Evolutionary conservation across 306 rosid species (phyloP), one percentile per base, ranked within the genome.

Genomic region (Lablab purpureus): DNA sequence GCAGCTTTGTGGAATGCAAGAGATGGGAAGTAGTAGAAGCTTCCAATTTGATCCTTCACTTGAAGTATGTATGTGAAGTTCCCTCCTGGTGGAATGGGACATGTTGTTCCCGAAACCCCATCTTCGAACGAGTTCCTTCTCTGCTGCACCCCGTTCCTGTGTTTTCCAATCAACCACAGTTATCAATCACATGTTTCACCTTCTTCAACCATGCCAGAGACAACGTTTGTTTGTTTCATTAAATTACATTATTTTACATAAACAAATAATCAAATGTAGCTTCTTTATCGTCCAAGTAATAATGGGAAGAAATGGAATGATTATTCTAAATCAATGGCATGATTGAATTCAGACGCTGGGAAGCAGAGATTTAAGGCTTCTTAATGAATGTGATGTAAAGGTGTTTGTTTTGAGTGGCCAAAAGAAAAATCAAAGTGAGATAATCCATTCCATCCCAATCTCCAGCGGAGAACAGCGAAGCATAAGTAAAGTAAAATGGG

Each of bases 41-140:
- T 95, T 64, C 99, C 99, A 66, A 95, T 95, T 83, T 95, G 99
- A 85, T 95, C 99, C 85, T 95, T 95, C 81, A 95, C 91, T 88
- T 95, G 99, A 59, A 95, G 89, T 72, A 95, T 95, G 91, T 95
- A 93, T 0, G 99, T 95, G 80, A 95, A 93, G 82, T 95, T 95
- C 84, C 69, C 83, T 46, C 99, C 89, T 0, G 99, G 97, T 12
- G 99, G 99, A 0, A 95, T 95, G 7, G 99, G 99, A 71, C 99
- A 95, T 14, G 99, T 95, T 43, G 99, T 95, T 52, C 99, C 99
- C 0, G 22, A 80, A 0, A 95, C 96, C 6, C 99, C 98, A 69
- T 95, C 99, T 84, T 91, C 97, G 14, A 52, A 95, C 7, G 99
- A 95, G 67, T 93, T 95, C 78, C 97, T 90, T 60, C 99, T 91